phyloP scores from a whole-genome alignment of 2,329 filamentous ascomycete species.

The Didymella segeticola region DNA sequence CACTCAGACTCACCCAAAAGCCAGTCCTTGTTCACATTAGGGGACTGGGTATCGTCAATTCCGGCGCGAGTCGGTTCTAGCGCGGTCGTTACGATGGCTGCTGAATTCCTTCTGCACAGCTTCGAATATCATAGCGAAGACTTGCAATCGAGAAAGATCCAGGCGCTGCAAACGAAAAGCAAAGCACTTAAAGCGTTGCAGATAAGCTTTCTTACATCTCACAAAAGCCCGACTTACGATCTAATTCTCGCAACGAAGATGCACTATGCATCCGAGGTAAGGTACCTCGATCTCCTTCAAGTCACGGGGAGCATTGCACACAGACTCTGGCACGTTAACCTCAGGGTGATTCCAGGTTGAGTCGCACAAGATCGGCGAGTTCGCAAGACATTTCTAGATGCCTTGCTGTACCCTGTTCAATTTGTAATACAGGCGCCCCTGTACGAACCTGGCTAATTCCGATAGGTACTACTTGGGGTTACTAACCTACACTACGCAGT shows the following conservation, averaged over 20 bases:
- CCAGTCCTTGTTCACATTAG: not conserved
- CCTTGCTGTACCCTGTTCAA: too few relatives aligned
- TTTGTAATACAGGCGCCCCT: too few relatives aligned
- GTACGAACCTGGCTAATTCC: not conserved
- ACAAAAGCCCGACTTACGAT: not conserved
- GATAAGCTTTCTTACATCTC: not conserved
- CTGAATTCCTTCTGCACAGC: slow-evolving; percentile 3
- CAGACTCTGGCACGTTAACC: too few relatives aligned
- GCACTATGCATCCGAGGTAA: slow-evolving; percentile 13
- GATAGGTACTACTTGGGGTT: slow-evolving; percentile 7
- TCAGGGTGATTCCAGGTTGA: too few relatives aligned
- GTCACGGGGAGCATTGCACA: too few relatives aligned
- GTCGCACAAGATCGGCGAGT: too few relatives aligned
- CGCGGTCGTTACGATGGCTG: slow-evolving; percentile 3
- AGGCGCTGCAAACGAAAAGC: not conserved
- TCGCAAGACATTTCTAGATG: too few relatives aligned
- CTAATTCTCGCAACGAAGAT: slow-evolving; percentile 5
- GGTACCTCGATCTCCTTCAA: too few relatives aligned
- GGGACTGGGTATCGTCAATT: slow-evolving; percentile 9
- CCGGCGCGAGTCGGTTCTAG: slow-evolving; percentile 1
- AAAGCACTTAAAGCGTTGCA: slow-evolving; percentile 3
- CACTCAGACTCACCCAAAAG: not conserved
- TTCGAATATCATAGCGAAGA: not conserved
- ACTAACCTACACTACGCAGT: slow-evolving; percentile 5
- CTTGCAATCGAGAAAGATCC: not conserved